phyloP scores from a whole-genome alignment of 495 filamentous ascomycete species.

The Hyaloscypha finlandica region DNA sequence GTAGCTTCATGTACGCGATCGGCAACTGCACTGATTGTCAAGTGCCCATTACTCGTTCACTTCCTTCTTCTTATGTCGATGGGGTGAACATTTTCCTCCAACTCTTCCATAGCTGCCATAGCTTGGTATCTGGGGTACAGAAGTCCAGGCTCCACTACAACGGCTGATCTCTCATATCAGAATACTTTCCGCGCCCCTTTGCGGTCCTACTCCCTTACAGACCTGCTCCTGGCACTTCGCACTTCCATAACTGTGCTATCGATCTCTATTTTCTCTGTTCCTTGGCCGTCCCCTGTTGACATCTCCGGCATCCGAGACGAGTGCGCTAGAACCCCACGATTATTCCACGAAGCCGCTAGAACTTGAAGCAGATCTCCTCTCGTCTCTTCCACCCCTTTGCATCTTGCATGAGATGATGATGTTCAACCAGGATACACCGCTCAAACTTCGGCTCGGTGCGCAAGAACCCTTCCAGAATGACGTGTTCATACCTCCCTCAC shows the following conservation, averaged over 20 bases:
- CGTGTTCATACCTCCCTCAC: neutral
- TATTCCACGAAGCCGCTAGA: neutral
- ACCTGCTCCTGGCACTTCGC: too few relatives aligned
- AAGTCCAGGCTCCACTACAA: neutral
- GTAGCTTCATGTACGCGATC: neutral
- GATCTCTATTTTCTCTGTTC: neutral
- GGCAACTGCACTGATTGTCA: neutral
- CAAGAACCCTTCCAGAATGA: neutral
- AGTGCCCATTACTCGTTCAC: too few relatives aligned
- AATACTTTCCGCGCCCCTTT: too few relatives aligned
- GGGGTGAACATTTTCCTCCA: too few relatives aligned
- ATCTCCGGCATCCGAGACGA: neutral
- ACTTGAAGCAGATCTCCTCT: neutral
- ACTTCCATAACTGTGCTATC: too few relatives aligned
- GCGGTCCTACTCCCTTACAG: too few relatives aligned
- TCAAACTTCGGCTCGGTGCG: neutral
- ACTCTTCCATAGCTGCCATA: too few relatives aligned
- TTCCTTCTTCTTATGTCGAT: too few relatives aligned
- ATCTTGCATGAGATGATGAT: neutral
- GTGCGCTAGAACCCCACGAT: neutral
- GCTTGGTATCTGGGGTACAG: neutral
- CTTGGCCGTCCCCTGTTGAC: neutral
- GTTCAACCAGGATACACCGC: neutral
- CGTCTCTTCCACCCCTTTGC: neutral
- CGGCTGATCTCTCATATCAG: neutral